Base-by-base conservation (phyloP, 805 yeast genomes). In the Phaffomyces antillensis region DNA sequence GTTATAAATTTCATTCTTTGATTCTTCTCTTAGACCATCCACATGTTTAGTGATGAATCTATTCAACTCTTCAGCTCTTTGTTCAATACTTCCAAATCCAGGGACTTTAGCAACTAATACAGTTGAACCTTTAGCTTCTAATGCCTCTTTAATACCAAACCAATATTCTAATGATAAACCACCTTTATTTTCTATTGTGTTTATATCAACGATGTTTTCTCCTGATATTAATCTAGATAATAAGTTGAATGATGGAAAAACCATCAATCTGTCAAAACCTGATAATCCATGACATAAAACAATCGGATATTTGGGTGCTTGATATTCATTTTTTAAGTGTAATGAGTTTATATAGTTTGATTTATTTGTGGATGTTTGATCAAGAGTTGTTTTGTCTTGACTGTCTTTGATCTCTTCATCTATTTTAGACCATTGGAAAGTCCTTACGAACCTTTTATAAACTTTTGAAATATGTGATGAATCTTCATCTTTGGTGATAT, bases 281-380 rank as follows among this genome's bases (percentile, higher is more conserved):
- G 86, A 78, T 23, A 88, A 72, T 0, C 96, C 96, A 66, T 88
- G 96, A 55, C 96, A 88, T 25, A 88, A 62, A 0, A 88, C 83
- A 1, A 88, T 76, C 0, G 96, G 96, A 55, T 76, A 68, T 52
- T 76, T 75, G 0, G 95, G 89, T 5, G 83, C 72, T 12, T 62
- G 56, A 55, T 81, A 83, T 28, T 66, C 50, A 9, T 70, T 64
- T 49, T 65, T 55, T 18, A 54, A 45, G 13, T 45, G 41, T 2
- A 58, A 37, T 28, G 44, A 46, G 24, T 40, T 49, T 30, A 59
- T 57, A 24, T 41, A 39, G 1, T 35, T 32, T 15, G 48, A 46
- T 15, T 38, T 41, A 31, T 48, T 47, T 13, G 46, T 39, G 4
- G 25, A 20, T 2, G 43, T 41, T 16, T 49, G 49, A 13, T 17